phyloP scores from a whole-genome alignment of 225 moss, liverwort and hornwort genomes.

The Physcomitrium patens region DNA sequence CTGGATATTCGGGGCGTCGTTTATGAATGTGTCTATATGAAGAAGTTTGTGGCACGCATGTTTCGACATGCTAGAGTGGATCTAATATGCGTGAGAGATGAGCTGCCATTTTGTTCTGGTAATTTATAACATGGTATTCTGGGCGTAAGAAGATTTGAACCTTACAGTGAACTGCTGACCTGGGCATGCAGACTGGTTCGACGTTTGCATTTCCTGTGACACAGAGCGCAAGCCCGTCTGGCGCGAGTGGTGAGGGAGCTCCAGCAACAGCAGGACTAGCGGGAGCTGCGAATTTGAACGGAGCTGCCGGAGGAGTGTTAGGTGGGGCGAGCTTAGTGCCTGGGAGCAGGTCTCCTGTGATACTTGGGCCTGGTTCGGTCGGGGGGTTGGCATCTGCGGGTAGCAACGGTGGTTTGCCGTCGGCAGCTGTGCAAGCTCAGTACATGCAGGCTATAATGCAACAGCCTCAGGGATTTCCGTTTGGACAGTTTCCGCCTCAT shows the following conservation, averaged over 20 bases:
- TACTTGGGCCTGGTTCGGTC: slow-evolving; percentile 30
- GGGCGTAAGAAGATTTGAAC: too few relatives aligned
- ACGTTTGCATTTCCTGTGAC: slow-evolving; percentile 56
- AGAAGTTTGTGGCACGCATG: too few relatives aligned
- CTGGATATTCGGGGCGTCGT: too few relatives aligned
- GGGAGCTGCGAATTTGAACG: too few relatives aligned
- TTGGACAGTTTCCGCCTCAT: slow-evolving; percentile 64
- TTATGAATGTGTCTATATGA: too few relatives aligned
- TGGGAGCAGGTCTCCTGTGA: slow-evolving; percentile 39
- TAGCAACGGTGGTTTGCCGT: slow-evolving; percentile 50
- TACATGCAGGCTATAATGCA: slow-evolving; percentile 61
- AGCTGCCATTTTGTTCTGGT: too few relatives aligned
- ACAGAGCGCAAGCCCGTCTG: slow-evolving; percentile 45
- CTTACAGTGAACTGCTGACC: too few relatives aligned
- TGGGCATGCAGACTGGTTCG: slow-evolving; percentile 38
- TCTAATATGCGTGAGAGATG: too few relatives aligned
- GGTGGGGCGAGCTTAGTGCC: slow-evolving; percentile 31
- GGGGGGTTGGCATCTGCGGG: slow-evolving; percentile 36
- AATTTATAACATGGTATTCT: too few relatives aligned
- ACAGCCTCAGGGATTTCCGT: slow-evolving; percentile 64
- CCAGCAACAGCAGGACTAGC: background rate
- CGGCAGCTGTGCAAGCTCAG: slow-evolving; percentile 62
- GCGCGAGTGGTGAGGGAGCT: slow-evolving; percentile 22
- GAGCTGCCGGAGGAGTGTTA: slow-evolving; percentile 9
- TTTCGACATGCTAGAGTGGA: too few relatives aligned